Base-by-base conservation (phyloP, 441 rosid genomes). In the Rhodomyrtus psidioides region DNA sequence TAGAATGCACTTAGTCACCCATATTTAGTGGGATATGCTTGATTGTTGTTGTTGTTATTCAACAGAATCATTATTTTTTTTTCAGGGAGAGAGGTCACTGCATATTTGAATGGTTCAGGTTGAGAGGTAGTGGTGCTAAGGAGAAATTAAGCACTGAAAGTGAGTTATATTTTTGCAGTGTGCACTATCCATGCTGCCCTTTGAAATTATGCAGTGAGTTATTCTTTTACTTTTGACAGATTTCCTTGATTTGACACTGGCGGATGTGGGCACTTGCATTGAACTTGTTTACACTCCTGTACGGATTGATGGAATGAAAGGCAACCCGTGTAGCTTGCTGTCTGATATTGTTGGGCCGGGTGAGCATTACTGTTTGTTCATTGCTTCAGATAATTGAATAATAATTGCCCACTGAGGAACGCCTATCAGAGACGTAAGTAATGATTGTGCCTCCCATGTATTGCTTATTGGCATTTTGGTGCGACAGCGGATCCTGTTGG, bases 401-500 rank as follows among this genome's bases (percentile, higher is more conserved):
- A 53, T 82, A 49, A 85, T 21, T 79, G 30, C 44, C 55, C 53
- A 44, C 21, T 84, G 55, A 30, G 44, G 62, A 51, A 14, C 56
- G 27, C 42, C 54, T 23, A n/a, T 30, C 26, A 12, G 7, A 82
- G 59, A 39, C 82, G 34, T 85, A 82, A 19, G 53, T 19, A 17
- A 60, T 60, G 81, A 86, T 26, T 2, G 6, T 53, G 51, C 55
- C 28, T 51, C 39, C 4, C 51, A 39, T 39, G 42, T 34, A 34
- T 34, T 65, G 26, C 27, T 70, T 2, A 2, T 70, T 70, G 46
- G 49, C n/a, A 70, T 34, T 76, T 88, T 88, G 53, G 83, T 87
- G 84, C 70, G 86, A 89, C 93, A 97, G 99, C 97, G 74, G 95
- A 97, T 89, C 99, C 99, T 56, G 93, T 97, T 88, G 99, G 98